Evolutionary conservation across 768 basidiomycete species (phyloP), one percentile per base, ranked within the genome.

Genomic region (Dioszegia hungarica): DNA sequence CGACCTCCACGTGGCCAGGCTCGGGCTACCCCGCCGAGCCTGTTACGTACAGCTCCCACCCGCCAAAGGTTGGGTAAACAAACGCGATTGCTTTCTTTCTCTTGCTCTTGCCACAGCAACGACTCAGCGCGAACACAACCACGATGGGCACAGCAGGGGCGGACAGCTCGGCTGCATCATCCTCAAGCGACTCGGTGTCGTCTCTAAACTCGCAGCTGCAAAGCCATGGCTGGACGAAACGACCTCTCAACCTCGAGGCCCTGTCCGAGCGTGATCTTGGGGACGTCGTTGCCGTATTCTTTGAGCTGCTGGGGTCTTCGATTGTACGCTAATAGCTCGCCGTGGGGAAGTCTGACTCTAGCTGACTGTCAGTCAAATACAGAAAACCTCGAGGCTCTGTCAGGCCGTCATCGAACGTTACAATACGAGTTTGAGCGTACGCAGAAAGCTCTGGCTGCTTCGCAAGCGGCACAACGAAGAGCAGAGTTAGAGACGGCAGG

Each of bases 401-500:
- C 59, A 1, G 49, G 62, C 0, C 56, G 66, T 11, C 49, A 68
- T 45, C 48, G 67, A n/a, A 72, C 65, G 2, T 41, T 72, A 31
- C 29, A 61, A 34, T 72, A 72, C 46, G 70, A 72, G 44, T 39
- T 65, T 29, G 70, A 72, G 36, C 62, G 67, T 0, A 34, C 63
- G 2, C 28, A 29, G 12, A 72, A 68, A 41, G 37, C 53, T 2
- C 34, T 56, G 5, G 27, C 31, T 8, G 25, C 34, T 11, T 25
- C 54, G 0, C 47, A 40, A 29, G 45, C 37, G 3, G 41, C 50
- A 3, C 60, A 61, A 27, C 40, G 51, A 8, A 45, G 53, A 33
- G 36, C 66, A 15, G 57, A 64, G 34, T 29, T 57, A 6, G 70
- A 72, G 22, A 44, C 57, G 9, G 38, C 44, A 3, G 67, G 62